Evolutionary conservation across 306 rosid genomes (phyloP).

Genomic region (Canavalia ensiformis): DNA sequence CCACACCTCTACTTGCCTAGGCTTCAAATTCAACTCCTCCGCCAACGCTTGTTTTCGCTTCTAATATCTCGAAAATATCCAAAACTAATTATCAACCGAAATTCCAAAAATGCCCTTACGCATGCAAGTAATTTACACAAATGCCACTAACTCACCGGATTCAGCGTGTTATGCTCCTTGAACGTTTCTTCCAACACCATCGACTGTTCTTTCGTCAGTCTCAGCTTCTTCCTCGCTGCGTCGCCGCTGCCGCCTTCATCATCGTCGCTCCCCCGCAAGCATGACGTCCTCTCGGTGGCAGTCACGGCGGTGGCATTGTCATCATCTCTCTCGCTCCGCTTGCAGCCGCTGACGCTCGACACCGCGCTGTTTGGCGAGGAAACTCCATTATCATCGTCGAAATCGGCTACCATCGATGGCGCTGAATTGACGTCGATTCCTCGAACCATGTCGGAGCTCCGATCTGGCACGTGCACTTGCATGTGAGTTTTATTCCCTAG

Average conservation of each 20-base stretch:
- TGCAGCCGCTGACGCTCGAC: slow-evolving; percentile 73
- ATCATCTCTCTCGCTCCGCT: slow-evolving; percentile 73
- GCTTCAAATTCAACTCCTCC: slow-evolving; percentile 68
- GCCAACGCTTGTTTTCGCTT: slow-evolving; percentile 82
- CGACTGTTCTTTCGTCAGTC: slow-evolving; percentile 83
- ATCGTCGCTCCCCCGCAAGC: slow-evolving; percentile 71
- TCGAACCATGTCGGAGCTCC: slow-evolving; percentile 54
- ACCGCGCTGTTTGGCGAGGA: slow-evolving; percentile 86
- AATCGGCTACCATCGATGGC: slow-evolving; percentile 56
- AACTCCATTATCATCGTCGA: slow-evolving; percentile 65
- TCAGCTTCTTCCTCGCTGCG: slow-evolving; percentile 70
- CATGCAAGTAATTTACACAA: not conserved
- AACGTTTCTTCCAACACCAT: slow-evolving; percentile 76
- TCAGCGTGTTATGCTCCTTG: slow-evolving; percentile 80
- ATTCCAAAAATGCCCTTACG: not conserved
- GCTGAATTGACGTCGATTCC: slow-evolving; percentile 63
- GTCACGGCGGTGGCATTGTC: slow-evolving; percentile 56
- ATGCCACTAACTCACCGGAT: slow-evolving; percentile 62
- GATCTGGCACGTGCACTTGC: slow-evolving; percentile 47
- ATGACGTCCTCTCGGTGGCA: slow-evolving; percentile 57
- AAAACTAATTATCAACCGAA: not conserved
- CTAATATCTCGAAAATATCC: slow-evolving; percentile 40
- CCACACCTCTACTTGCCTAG: slow-evolving; percentile 95
- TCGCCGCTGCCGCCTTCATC: slow-evolving; percentile 66
- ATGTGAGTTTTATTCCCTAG: not conserved